Base-by-base conservation (phyloP, 73 alveolate genomes). In the Paramecium octaurelia region DNA sequence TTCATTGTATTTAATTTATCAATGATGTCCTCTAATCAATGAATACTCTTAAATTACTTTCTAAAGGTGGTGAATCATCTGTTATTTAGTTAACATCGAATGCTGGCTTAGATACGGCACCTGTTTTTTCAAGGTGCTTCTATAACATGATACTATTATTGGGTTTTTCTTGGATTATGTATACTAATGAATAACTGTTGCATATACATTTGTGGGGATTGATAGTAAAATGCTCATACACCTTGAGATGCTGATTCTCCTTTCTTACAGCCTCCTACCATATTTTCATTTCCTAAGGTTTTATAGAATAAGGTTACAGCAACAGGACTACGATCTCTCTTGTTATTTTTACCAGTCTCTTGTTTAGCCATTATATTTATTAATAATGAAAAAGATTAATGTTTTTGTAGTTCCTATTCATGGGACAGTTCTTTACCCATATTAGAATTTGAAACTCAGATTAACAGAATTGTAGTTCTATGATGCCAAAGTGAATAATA, bases 221-320 rank as follows among this genome's bases (percentile, higher is more conserved):
- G 59, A 89, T 89, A 11, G 94, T 89, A 64, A 89, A 89, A 29
- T 89, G 75, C 23, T 89, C 94, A 31, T 89, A 89, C 6, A 89
- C 88, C 27, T 89, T 89, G 27, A 70, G 58, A 31, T 89, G 86
- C 14, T 77, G 46, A 31, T 89, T 89, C 92, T 89, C 94, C 34
- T 89, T 89, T 35, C 40, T 89, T 9, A 89, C 88, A 42, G 64
- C 77, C 29, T 89, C 94, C 8, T 64, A 71, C 94, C 94, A 89
- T 11, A 83, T 89, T 24, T 44, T 89, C 94, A 89, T 89, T 89
- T 89, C 94, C 94, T 89, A 46, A 54, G 8, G 2, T 42, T 50
- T 86, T 27, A 18, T 11, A 48, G 11, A 43, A 14, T 24, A 23
- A 44, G 8, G 31, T 35, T 80, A 80, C 91, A 12, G 91, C 91